These are phyloP conservation scores for Magnaporthiopsis incrustans DNA, from an alignment of 2,329 filamentous ascomycete genomes.

Conservation along the genomic window DNA sequence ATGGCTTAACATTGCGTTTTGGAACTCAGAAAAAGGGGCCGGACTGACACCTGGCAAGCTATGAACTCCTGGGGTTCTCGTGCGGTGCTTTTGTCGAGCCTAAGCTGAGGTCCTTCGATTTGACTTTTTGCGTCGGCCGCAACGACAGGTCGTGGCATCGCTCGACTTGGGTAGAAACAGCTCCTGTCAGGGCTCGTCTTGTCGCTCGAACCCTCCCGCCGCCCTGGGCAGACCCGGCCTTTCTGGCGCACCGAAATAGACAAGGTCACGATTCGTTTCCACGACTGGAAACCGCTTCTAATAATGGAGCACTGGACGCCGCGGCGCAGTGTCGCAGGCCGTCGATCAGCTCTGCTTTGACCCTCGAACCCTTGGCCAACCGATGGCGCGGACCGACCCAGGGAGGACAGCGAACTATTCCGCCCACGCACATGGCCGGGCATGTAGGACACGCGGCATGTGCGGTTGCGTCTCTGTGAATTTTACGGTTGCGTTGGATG, in stretches of 20 bases:
- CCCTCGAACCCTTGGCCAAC: background rate
- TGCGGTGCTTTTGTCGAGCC: background rate
- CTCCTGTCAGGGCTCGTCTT: too few relatives aligned
- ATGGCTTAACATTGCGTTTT: too few relatives aligned
- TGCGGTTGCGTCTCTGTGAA: too few relatives aligned
- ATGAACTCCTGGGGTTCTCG: background rate
- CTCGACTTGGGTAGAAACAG: background rate
- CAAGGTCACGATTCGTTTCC: background rate
- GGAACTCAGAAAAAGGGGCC: too few relatives aligned
- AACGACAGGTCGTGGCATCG: background rate
- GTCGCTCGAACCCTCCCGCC: too few relatives aligned
- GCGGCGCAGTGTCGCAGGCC: background rate
- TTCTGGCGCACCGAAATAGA: too few relatives aligned
- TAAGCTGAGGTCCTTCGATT: background rate
- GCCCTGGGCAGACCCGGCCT: too few relatives aligned
- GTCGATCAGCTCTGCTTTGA: background rate
- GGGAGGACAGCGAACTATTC: background rate
- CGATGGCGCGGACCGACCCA: background rate
- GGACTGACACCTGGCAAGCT: background rate
- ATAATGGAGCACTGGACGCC: background rate
- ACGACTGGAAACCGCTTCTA: background rate
- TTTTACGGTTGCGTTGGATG: background rate
- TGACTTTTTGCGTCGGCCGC: background rate
- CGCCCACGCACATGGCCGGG: background rate
- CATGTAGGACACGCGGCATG: too few relatives aligned